Percentiles rank a stretch among this genome's conserved stretches.
Evolutionary conservation across 2,329 filamentous ascomycete species (phyloP).

Genomic region (Exophiala sp.): DNA sequence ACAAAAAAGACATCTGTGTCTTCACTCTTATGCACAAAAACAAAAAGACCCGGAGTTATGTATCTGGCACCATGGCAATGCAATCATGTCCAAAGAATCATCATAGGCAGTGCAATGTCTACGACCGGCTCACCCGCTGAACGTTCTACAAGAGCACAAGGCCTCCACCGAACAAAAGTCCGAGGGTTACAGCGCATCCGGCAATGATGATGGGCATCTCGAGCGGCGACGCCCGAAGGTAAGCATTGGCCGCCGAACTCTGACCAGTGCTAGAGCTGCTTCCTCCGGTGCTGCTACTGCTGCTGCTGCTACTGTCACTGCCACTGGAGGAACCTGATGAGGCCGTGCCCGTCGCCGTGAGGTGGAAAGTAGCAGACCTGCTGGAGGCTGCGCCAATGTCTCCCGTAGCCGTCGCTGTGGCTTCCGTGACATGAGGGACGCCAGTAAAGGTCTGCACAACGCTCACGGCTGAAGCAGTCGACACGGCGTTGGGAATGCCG

Average conservation of each 20-base stretch:
- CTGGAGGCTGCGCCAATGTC: slow-evolving; percentile 10
- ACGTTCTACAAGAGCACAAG: slow-evolving; percentile 10
- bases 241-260: slow-evolving; percentile 12
- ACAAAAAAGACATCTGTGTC: too few relatives aligned
- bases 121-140: neutral
- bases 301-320: slow-evolving; percentile 6
- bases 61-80: neutral
- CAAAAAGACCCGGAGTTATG: too few relatives aligned
- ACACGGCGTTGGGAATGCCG: slow-evolving; percentile 20
- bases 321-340: too few relatives aligned
- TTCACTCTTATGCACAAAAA: neutral
- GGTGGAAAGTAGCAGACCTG: slow-evolving; percentile 24
- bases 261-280: slow-evolving; percentile 9
- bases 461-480: slow-evolving; percentile 22
- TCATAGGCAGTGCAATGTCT: too few relatives aligned
- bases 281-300: slow-evolving; percentile 4
- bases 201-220: slow-evolving; percentile 8
- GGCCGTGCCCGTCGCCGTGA: slow-evolving; percentile 19
- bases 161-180: slow-evolving; percentile 20
- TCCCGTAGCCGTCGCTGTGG: slow-evolving; percentile 16
- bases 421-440: slow-evolving; percentile 19
- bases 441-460: slow-evolving; percentile 32
- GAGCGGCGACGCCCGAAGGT: slow-evolving; percentile 12
- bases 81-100: neutral
- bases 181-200: slow-evolving; percentile 8